These are phyloP conservation scores for Leccinum boreale DNA, from an alignment of 768 basidiomycete species.

Conservation along the genomic window DNA sequence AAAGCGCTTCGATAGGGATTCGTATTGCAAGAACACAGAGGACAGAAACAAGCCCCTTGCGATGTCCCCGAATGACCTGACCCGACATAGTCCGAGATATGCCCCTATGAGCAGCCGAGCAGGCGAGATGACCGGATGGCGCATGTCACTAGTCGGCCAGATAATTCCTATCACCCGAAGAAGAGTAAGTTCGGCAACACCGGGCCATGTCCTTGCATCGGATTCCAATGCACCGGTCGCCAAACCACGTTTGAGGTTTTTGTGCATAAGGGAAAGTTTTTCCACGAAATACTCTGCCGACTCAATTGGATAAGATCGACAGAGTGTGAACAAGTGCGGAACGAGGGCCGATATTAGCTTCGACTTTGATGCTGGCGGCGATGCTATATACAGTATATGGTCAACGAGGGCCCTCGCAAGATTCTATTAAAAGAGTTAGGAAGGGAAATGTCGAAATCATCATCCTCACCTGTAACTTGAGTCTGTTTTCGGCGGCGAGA, in stretches of 20 bases:
- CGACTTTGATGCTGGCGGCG: conserved; percentile 59
- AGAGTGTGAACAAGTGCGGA: conserved; percentile 76
- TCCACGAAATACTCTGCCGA: conserved; percentile 74
- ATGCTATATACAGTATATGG: conserved; percentile 75
- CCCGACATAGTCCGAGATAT: conserved; percentile 81
- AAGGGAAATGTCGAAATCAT: neutral
- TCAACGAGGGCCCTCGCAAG: conserved; percentile 81
- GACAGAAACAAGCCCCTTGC: conserved; percentile 87
- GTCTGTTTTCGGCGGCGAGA: conserved; percentile 87
- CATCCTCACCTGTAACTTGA: conserved; percentile 76
- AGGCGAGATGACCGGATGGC: conserved; percentile 84
- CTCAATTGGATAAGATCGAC: conserved; percentile 76
- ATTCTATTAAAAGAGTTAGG: conserved; percentile 41
- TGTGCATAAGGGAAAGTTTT: conserved; percentile 89
- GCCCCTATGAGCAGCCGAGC: conserved; percentile 86
- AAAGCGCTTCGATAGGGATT: conserved; percentile 77
- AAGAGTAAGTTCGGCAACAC: conserved; percentile 74
- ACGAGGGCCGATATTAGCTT: conserved; percentile 60
- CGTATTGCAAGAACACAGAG: conserved; percentile 82
- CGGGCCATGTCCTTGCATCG: conserved; percentile 85
- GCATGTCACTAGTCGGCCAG: conserved; percentile 95
- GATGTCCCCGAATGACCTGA: conserved; percentile 72
- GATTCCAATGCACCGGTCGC: conserved; percentile 58
- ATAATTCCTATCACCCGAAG: conserved; percentile 75
- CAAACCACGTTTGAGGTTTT: conserved; percentile 85